Evolutionary conservation across 495 filamentous ascomycete species (phyloP), one percentile per base, ranked within the genome.

Genomic region (Oidiodendron maius): DNA sequence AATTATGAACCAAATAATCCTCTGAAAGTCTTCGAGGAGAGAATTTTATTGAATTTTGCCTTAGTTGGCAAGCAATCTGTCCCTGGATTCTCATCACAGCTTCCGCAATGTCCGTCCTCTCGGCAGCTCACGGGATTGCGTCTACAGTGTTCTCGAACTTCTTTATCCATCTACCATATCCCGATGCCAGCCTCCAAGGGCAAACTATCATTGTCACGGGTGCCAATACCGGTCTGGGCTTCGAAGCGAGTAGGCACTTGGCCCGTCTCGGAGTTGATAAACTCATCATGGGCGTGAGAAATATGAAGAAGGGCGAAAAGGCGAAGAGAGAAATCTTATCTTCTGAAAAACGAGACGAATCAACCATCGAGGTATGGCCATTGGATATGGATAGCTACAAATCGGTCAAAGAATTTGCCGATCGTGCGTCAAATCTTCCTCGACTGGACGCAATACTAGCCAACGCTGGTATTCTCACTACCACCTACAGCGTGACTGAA

Each of bases 191-290:
- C 17, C 35, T 38, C 9, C 17, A 8, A 18, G 17, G 17, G 9
- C 39, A 71, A 40, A 77, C 70, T 13, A 55, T 72, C 40, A 69
- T 81, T 32, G 57, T 80, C 12, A 80, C 74, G 0, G 74, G 75
- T 35, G 57, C 66, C 36, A 80, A 77, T 50, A 64, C 61, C 4
- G 76, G 76, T 16, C 55, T 80, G 3, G 75, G 77, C 15, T 65
- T 71, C 23, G 72, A 78, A 58, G 71, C 65, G 1, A 61, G 63
- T 10, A 61, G 58, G 13, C 69, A 71, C 55, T 62, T 72, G 11
- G 59, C 62, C 4, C 57, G 60, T 2, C 63, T 73, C 16, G 61
- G 59, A 28, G 66, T 67, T 8, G 25, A 40, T 12, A 61, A 63
- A 23, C 56, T 76, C 4, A 75, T 77, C 40, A 56, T 76, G n/a